A percentile compares a stretch with the other conserved stretches of the same genome.
Conservation (phyloP, 345 rosid genomes). For the Conringia planisiliqua region DNA sequence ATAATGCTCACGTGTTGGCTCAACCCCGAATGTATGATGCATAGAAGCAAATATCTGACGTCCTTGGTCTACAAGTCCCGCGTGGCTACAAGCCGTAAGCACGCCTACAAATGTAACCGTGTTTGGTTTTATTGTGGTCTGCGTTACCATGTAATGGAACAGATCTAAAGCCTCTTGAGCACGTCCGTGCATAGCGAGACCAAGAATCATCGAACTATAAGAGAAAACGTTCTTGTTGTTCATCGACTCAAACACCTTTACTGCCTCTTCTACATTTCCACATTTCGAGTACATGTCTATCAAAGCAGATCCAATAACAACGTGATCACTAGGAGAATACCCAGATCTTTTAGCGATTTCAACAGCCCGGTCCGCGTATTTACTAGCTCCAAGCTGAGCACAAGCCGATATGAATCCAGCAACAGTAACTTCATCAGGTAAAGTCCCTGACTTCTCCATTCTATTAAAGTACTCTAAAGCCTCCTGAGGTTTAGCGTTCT, state of each 20-base stretch:
- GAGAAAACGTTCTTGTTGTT: constrained; percentile 61
- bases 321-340: constrained; percentile 33
- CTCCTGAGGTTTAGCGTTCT: constrained; percentile 72
- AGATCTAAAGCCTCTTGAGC: constrained; percentile 56
- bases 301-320: constrained; percentile 72
- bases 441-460: constrained; percentile 54
- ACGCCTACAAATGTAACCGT: constrained; percentile 68
- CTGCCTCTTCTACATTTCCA: constrained; percentile 64
- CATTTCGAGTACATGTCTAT: constrained; percentile 87
- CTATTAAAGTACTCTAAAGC: constrained; percentile 54
- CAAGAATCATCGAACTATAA: constrained; percentile 81
- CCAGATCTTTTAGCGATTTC: constrained; percentile 42
- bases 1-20: constrained; percentile 63
- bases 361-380: constrained; percentile 49
- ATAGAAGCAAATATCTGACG: constrained; percentile 52
- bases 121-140: constrained; percentile 55
- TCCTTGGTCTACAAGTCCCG: constrained; percentile 63
- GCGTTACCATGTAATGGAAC: constrained; percentile 59
- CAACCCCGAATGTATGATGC: constrained; percentile 50
- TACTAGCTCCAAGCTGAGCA: constrained; percentile 65
- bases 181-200: constrained; percentile 73
- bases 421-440: constrained; percentile 52
- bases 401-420: constrained; percentile 74
- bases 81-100: constrained; percentile 75
- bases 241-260: constrained; percentile 51